phyloP scores from a whole-genome alignment of 1,139 yeast species.

The Yamadazyma sp. region DNA sequence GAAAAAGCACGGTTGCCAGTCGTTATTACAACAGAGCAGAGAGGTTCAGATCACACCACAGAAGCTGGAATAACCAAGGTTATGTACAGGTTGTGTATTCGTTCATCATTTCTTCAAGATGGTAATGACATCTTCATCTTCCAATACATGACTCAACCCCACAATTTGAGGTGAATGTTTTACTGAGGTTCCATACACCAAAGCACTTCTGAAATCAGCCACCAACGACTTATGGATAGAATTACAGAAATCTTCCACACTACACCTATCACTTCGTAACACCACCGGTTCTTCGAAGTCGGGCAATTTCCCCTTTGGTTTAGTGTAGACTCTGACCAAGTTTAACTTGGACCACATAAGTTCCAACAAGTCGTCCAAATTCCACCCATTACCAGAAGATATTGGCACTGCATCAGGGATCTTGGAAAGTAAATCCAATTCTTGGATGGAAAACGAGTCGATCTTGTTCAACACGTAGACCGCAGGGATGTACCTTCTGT shows the following conservation, averaged over 20 bases:
- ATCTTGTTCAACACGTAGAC: slow-evolving; percentile 92
- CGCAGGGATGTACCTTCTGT: slow-evolving; percentile 93
- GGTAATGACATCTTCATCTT: slow-evolving; percentile 97
- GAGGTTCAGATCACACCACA: neutral
- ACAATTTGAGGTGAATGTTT: slow-evolving; percentile 98
- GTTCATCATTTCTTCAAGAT: slow-evolving; percentile 66
- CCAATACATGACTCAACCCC: slow-evolving; percentile 76
- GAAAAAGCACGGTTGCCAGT: neutral
- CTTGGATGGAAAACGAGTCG: slow-evolving; percentile 92
- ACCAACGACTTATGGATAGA: slow-evolving; percentile 93
- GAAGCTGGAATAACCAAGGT: neutral
- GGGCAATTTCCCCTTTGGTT: slow-evolving; percentile 92
- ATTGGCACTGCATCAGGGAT: slow-evolving; percentile 97
- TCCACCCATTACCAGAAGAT: slow-evolving; percentile 95
- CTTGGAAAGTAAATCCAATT: slow-evolving; percentile 80
- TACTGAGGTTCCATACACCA: slow-evolving; percentile 88
- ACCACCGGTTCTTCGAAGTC: slow-evolving; percentile 96
- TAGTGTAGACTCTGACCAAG: slow-evolving; percentile 92
- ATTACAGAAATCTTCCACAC: slow-evolving; percentile 95
- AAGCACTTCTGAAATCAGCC: slow-evolving; percentile 88
- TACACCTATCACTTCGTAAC: slow-evolving; percentile 72
- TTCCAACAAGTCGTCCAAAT: slow-evolving; percentile 88
- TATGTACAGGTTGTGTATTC: neutral
- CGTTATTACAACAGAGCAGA: neutral
- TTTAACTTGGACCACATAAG: slow-evolving; percentile 92